These are phyloP conservation scores for Tuber indicum DNA, from an alignment of 495 filamentous ascomycete species.

Conservation along the genomic window DNA sequence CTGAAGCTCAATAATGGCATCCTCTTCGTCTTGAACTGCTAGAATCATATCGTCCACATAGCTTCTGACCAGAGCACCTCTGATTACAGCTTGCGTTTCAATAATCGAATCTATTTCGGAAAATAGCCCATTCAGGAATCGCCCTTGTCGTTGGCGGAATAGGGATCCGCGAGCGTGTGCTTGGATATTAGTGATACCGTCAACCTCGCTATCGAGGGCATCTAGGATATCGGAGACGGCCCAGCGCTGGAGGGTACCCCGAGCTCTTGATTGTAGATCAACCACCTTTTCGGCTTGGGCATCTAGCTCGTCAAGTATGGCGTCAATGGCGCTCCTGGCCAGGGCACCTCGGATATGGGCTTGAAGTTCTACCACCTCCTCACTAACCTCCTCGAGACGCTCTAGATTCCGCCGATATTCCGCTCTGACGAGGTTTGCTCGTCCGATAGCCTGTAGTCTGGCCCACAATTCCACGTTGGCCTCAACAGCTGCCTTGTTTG, in stretches of 20 bases:
- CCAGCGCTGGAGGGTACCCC: conserved; percentile 45
- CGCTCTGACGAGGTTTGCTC: conserved; percentile 49
- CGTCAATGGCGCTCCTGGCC: conserved; percentile 42
- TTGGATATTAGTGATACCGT: conserved; percentile 61
- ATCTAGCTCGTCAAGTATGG: conserved; percentile 49
- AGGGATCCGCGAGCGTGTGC: conserved; percentile 60
- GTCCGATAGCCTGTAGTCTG: conserved; percentile 50
- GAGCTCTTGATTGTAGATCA: conserved; percentile 46
- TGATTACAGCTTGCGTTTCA: conserved; percentile 62
- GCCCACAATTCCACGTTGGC: conserved; percentile 45
- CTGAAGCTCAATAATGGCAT: conserved; percentile 66
- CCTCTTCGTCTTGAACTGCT: conserved; percentile 75
- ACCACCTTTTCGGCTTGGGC: conserved; percentile 47
- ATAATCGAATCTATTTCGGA: conserved; percentile 54
- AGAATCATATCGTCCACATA: conserved; percentile 62
- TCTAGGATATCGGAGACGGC: conserved; percentile 48
- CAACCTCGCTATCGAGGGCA: conserved; percentile 54
- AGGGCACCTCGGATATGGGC: conserved; percentile 46
- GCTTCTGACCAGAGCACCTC: conserved; percentile 71
- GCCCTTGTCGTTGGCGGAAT: conserved; percentile 49
- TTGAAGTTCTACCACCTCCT: conserved; percentile 51
- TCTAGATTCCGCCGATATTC: conserved; percentile 49
- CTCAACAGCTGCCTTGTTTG: conserved; percentile 45
- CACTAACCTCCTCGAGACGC: conserved; percentile 47
- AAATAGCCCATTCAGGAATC: conserved; percentile 54